A percentile compares a stretch with the other conserved stretches of the same genome.
Evolutionary conservation across 1,139 yeast genomes (phyloP).

Genomic region (Geotrichum cucujoidarum): DNA sequence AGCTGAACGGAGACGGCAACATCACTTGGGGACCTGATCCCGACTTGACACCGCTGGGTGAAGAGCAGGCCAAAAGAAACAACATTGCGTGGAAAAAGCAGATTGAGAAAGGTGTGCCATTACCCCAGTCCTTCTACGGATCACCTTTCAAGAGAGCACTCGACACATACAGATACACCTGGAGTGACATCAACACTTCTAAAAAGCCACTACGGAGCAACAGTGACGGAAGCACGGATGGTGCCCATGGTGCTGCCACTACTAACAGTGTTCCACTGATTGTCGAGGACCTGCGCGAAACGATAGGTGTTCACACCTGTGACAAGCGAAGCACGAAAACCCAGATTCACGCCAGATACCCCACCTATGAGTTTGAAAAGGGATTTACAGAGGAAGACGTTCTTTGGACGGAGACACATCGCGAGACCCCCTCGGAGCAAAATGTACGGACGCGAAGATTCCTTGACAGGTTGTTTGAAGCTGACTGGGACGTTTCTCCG

Average conservation of each 20-base stretch:
- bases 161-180: conserved; percentile 53
- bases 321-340: conserved; percentile 50
- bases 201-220: neutral
- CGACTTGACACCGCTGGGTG: conserved; percentile 54
- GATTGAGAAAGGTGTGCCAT: conserved; percentile 45
- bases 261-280: conserved; percentile 30
- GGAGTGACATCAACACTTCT: conserved; percentile 44
- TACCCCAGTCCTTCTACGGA: conserved; percentile 52
- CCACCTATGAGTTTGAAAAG: conserved; percentile 37
- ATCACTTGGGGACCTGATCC: conserved; percentile 67
- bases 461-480: conserved; percentile 44
- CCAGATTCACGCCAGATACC: conserved; percentile 41
- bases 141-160: conserved; percentile 65
- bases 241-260: no score
- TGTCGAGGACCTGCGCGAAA: conserved; percentile 58
- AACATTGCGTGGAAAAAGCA: conserved; percentile 43
- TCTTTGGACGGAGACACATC: conserved; percentile 38
- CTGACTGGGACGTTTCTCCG: conserved; percentile 24
- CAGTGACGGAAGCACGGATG: conserved; percentile 6
- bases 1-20: conserved; percentile 51
- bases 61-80: conserved; percentile 48
- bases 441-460: conserved; percentile 47
- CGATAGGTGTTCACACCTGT: conserved; percentile 63
- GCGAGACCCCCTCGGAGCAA: conserved; percentile 50
- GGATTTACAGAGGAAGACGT: conserved; percentile 48